Percentiles rank a stretch among this genome's conserved stretches.
phyloP scores from a whole-genome alignment of 441 rosid genomes.

The Euphorbia corollata region DNA sequence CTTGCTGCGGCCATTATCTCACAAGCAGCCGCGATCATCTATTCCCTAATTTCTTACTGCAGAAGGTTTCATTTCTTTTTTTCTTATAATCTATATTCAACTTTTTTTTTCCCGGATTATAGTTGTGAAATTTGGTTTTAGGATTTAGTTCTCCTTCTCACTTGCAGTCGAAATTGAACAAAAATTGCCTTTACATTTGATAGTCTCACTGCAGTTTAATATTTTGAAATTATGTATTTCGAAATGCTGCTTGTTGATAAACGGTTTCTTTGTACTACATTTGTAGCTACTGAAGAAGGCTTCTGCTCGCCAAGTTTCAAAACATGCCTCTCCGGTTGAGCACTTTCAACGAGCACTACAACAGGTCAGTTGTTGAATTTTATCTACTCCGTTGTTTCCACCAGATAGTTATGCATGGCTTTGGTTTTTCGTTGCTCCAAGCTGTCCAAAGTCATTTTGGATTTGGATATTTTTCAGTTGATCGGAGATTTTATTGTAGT shows the following conservation, averaged over 20 bases:
- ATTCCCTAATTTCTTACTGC: slow-evolving; percentile 81
- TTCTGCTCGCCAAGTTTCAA: slow-evolving; percentile 71
- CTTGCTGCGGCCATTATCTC: slow-evolving; percentile 80
- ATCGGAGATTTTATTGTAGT: background rate
- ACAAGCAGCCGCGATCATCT: slow-evolving; percentile 51
- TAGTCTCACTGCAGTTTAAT: slow-evolving; percentile 8
- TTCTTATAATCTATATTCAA: background rate
- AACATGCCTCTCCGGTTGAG: slow-evolving; percentile 76
- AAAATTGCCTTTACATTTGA: background rate
- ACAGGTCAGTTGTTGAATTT: slow-evolving; percentile 53
- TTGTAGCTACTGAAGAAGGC: slow-evolving; percentile 90
- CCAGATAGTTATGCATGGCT: background rate
- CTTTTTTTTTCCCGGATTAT: background rate
- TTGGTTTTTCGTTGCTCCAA: background rate
- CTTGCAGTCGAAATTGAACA: background rate
- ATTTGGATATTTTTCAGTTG: background rate
- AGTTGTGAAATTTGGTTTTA: background rate
- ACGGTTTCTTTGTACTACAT: slow-evolving; percentile 34
- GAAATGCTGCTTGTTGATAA: slow-evolving; percentile 34
- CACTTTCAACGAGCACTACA: slow-evolving; percentile 67
- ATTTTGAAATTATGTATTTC: slow-evolving; percentile 30
- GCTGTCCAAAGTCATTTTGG: background rate
- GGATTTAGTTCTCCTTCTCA: background rate
- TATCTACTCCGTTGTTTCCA: background rate
- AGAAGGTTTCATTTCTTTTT: slow-evolving; percentile 48